Base-by-base conservation (phyloP, 345 rosid species). In the Populus euphratica region DNA sequence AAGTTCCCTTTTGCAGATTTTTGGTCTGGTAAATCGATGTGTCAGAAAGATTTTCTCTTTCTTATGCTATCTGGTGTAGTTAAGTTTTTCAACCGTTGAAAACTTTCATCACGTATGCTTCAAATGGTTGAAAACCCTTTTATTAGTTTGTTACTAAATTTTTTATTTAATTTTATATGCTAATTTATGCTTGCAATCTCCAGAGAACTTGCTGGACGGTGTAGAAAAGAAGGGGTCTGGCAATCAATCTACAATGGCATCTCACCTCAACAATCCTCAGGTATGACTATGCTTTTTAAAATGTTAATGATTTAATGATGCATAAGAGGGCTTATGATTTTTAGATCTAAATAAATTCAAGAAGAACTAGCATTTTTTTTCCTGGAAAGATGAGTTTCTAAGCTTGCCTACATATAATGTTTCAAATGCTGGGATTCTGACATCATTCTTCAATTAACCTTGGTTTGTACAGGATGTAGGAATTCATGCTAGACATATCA, bases 401-500 rank as follows among this genome's bases (percentile, higher is more conserved):
- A 68, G 41, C n/a, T 23, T 35, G 21, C n/a, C 8, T 2, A 68
- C 39, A 18, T 12, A 12, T 29, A 67, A 29, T 33, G 77, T 78
- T 78, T 36, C 52, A 52, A 54, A 21, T 14, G 20, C 62, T 76
- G n/a, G 41, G 54, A 68, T 75, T 52, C 71, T 68, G 44, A 80
- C 66, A 63, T 47, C 49, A 50, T 72, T 70, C 12, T 67, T 21
- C 73, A 29, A 14, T 77, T 63, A 63, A 43, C 54, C 56, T 82
- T 80, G 79, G 78, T 85, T 72, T 76, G 74, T 50, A 33, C 83
- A 95, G 99, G 96, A 93, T 75, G 84, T 75, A 63, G 98, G 96
- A 71, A 47, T 91, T 85, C 99, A 93, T 87, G 97, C 98, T 62
- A 91, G 99, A 80, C 98, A 96, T 73, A 68, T 96, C 82, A 96